Evolutionary conservation across 306 rosid species (phyloP).

Genomic region (Cucumis hystrix): DNA sequence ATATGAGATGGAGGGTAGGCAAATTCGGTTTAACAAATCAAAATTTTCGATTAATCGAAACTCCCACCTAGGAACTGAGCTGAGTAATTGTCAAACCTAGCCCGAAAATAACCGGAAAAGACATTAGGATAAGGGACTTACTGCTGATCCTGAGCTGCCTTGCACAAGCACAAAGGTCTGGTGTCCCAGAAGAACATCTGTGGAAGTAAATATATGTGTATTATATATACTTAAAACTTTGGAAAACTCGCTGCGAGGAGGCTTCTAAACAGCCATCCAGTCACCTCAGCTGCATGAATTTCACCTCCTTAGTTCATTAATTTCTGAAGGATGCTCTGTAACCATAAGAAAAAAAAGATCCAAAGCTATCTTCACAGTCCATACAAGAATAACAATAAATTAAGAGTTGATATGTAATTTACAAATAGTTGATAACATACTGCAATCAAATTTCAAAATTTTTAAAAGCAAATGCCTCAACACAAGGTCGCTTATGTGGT

Average conservation of each 20-base stretch:
- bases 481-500: background rate
- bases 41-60: background rate
- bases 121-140: background rate
- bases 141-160: background rate
- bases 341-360: background rate
- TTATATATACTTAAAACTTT: too few species aligned
- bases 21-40: background rate
- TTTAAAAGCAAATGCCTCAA: background rate
- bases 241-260: too few species aligned
- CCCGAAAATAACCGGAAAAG: background rate
- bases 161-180: background rate
- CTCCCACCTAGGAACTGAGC: background rate
- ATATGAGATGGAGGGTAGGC: too few species aligned
- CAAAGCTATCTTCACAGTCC: background rate
- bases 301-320: constrained; percentile 37
- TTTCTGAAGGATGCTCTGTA: constrained; percentile 47
- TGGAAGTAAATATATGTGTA: background rate
- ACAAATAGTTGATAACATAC: background rate
- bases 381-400: background rate
- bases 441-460: background rate
- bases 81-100: background rate
- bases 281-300: constrained; percentile 12
- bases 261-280: background rate
- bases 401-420: background rate
- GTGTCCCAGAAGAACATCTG: background rate